Percentiles rank a stretch among this genome's conserved stretches.
phyloP scores from a whole-genome alignment of 164 flowering plant species.

The Stephania japonica region DNA sequence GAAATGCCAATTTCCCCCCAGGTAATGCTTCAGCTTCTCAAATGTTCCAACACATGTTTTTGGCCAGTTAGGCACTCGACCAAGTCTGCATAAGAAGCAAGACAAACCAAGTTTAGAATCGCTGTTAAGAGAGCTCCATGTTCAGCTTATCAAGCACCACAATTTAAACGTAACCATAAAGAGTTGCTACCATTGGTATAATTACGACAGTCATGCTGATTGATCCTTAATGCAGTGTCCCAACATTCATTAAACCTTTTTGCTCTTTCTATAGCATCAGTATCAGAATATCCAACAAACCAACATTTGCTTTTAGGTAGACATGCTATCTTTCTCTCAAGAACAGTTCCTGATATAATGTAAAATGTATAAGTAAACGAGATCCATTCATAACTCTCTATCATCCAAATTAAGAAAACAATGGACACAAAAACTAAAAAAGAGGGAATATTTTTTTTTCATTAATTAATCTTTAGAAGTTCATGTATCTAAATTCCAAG shows the following conservation, averaged over 20 bases:
- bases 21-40: slow-evolving; percentile 21
- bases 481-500: too few relatives aligned
- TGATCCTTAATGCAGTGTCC: slow-evolving; percentile 50
- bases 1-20: too few relatives aligned
- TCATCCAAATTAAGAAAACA: neutral
- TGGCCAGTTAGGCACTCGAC: slow-evolving; percentile 67
- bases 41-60: slow-evolving; percentile 41
- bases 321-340: slow-evolving; percentile 45
- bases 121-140: neutral
- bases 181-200: slow-evolving; percentile 51
- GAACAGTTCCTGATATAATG: slow-evolving; percentile 39
- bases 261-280: slow-evolving; percentile 31
- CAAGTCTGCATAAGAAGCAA: slow-evolving; percentile 35
- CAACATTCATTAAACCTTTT: slow-evolving; percentile 42
- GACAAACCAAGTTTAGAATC: neutral
- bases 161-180: neutral
- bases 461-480: too few relatives aligned
- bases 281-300: slow-evolving; percentile 47
- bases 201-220: slow-evolving; percentile 70
- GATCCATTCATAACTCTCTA: too few relatives aligned
- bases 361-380: neutral
- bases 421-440: neutral
- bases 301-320: slow-evolving; percentile 60
- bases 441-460: too few relatives aligned
- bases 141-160: neutral